These are phyloP conservation scores for Ceratocystis colombiana DNA, from an alignment of 2,329 filamentous ascomycete species.

Conservation along the genomic window DNA sequence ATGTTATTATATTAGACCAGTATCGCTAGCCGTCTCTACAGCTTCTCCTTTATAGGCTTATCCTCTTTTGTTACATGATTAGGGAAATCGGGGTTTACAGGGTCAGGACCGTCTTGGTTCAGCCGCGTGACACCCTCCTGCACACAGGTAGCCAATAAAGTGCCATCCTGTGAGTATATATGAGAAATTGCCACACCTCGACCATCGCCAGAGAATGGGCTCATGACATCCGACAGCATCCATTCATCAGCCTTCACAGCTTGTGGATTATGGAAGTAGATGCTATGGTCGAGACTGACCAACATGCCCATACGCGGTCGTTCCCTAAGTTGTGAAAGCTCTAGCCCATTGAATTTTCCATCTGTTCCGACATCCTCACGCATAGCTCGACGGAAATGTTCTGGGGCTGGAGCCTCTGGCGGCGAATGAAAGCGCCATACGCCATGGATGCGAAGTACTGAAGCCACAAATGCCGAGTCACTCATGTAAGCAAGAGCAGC, in stretches of 20 bases:
- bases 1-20: neutral
- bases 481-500: constrained; percentile 86
- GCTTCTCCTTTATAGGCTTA: constrained; percentile 16
- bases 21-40: neutral
- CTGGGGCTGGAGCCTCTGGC: constrained; percentile 32
- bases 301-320: constrained; percentile 67
- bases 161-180: constrained; percentile 62
- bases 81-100: constrained; percentile 22
- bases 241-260: constrained; percentile 56
- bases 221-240: constrained; percentile 73
- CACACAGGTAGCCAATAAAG: constrained; percentile 64
- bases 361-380: constrained; percentile 27
- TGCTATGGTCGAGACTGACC: constrained; percentile 67
- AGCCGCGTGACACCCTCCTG: constrained; percentile 49
- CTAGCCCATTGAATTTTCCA: constrained; percentile 32
- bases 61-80: constrained; percentile 27
- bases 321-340: constrained; percentile 40
- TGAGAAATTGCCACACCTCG: constrained; percentile 65
- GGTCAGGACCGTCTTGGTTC: constrained; percentile 22
- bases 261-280: constrained; percentile 56
- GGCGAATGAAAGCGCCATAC: constrained; percentile 61
- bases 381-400: constrained; percentile 16
- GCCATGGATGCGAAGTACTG: constrained; percentile 67
- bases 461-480: constrained; percentile 89
- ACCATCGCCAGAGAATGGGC: constrained; percentile 69